These are phyloP conservation scores for Acrasis kona DNA, from an alignment of 78 protist species.

Conservation along the genomic window DNA sequence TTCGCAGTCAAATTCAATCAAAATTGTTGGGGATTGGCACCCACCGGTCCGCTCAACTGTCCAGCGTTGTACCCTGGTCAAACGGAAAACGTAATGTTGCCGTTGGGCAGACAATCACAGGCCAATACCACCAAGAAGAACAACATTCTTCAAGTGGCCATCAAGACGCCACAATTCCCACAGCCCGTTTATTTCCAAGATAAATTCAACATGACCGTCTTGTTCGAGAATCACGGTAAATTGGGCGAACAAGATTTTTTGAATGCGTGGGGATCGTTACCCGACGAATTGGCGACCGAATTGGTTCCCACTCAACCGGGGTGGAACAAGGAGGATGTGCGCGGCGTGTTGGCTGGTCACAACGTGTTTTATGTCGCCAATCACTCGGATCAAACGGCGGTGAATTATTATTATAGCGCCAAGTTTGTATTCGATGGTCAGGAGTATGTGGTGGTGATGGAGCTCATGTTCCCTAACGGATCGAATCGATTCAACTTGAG, in stretches of 20 bases:
- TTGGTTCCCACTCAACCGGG: no score
- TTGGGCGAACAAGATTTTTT: neutral
- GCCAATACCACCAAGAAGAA: neutral
- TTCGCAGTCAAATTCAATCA: neutral
- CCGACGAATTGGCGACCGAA: neutral
- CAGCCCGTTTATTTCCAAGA: neutral
- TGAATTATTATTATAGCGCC: neutral
- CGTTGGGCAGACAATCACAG: neutral
- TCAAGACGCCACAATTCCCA: neutral
- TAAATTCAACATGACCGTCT: neutral
- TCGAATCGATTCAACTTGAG: no score
- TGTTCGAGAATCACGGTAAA: neutral
- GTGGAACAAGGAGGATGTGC: no score
- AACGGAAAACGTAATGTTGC: no score
- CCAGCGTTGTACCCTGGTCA: slow-evolving; percentile 1
- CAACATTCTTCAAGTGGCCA: neutral
- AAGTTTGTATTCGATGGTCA: neutral
- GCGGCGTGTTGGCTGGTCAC: neutral
- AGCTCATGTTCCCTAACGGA: no score
- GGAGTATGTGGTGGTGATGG: no score
- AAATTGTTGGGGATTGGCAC: neutral
- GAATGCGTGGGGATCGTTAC: neutral
- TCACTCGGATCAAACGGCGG: neutral
- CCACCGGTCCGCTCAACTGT: neutral
- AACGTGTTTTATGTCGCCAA: neutral